Conservation (phyloP, 1,284 basidiomycete species). For the Phellinidium pouzarii region DNA sequence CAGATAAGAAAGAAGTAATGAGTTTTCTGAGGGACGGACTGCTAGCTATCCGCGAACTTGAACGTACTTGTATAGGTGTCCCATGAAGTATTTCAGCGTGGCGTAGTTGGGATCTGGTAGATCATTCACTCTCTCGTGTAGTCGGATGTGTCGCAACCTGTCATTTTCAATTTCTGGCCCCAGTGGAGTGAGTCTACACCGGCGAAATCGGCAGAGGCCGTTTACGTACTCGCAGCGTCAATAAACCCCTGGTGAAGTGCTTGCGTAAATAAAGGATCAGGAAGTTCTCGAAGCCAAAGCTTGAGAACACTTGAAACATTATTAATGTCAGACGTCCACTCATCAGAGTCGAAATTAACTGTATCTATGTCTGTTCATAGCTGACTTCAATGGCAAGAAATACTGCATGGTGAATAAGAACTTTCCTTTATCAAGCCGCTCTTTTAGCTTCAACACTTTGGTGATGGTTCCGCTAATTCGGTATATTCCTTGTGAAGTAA, state of each 20-base stretch:
- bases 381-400: conserved; percentile 4
- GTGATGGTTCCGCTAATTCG: conserved; percentile 89
- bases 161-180: conserved; percentile 84
- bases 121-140: conserved; percentile 97
- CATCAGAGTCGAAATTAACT: conserved; percentile 80
- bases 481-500: conserved; percentile 87
- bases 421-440: conserved; percentile 80
- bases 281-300: conserved; percentile 94
- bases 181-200: neutral
- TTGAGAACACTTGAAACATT: conserved; percentile 92
- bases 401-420: neutral
- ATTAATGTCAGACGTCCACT: conserved; percentile 93
- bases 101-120: conserved; percentile 98
- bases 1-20: conserved; percentile 12
- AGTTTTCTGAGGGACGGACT: neutral
- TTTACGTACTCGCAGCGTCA: conserved; percentile 82
- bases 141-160: conserved; percentile 84
- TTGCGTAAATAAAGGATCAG: conserved; percentile 87
- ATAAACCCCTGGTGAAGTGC: conserved; percentile 87
- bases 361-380: conserved; percentile 65
- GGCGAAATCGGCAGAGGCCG: neutral
- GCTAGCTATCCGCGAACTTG: neutral
- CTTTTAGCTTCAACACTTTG: conserved; percentile 81
- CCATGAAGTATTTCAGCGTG: conserved; percentile 93
- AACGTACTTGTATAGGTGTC: conserved; percentile 80